Evolutionary conservation across 2,329 filamentous ascomycete species (phyloP).

Genomic region (Geoglossum cookeanum): DNA sequence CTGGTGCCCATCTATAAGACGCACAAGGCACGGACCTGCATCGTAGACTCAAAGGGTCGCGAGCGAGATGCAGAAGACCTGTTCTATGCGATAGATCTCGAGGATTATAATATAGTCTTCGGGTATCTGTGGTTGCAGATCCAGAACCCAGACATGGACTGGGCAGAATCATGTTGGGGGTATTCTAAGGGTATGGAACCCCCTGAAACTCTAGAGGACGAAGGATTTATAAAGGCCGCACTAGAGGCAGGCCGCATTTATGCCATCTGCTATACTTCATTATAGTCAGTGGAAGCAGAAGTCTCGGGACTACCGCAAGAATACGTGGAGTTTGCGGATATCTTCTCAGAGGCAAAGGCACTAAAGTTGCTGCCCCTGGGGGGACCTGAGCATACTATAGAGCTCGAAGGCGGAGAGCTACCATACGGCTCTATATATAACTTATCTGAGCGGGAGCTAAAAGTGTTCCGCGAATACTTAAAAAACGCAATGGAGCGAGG

Average conservation of each 20-base stretch:
- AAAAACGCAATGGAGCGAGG: constrained; percentile 5
- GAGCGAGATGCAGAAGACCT: not conserved
- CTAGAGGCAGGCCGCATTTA: not conserved
- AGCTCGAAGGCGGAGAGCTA: constrained; percentile 2
- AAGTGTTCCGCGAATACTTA: constrained; percentile 6
- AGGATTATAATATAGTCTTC: not conserved
- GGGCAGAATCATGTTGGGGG: not conserved
- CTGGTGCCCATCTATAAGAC: not conserved
- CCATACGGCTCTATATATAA: constrained; percentile 6
- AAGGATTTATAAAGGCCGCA: not conserved
- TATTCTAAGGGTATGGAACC: not conserved
- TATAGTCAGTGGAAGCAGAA: not conserved
- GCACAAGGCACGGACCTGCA: not conserved
- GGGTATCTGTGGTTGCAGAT: not conserved
- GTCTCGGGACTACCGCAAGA: not conserved
- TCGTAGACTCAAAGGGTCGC: not conserved
- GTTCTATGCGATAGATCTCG: not conserved
- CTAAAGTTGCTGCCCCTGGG: not conserved
- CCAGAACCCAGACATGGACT: not conserved
- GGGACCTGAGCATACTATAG: constrained; percentile 3
- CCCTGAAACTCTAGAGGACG: no score
- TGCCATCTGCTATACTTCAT: not conserved
- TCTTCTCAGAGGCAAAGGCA: not conserved
- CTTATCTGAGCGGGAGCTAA: constrained; percentile 4
- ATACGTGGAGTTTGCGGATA: not conserved